Evolutionary conservation across 306 rosid species (phyloP), one percentile per base, ranked within the genome.

Genomic region (Dryas octopetala): DNA sequence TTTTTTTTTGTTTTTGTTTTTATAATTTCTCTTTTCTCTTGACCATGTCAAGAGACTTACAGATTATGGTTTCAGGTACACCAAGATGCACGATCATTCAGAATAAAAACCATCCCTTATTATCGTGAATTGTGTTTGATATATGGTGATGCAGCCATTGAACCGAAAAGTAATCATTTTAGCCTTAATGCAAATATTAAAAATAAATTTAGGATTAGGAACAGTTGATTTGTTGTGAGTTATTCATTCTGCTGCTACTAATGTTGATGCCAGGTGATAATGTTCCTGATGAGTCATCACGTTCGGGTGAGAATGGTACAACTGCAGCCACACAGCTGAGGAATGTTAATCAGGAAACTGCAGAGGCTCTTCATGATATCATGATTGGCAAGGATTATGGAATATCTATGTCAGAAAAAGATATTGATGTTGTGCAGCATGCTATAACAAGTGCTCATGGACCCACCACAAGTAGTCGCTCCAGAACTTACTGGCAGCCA

Each of bases 401-500:
- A 78, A 76, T 84, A 71, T 40, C 87, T 26, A 69, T 80, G 5
- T 14, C 68, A 38, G 91, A 83, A 70, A 79, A 74, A 58, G 83
- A 51, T 23, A 50, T 43, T 15, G 51, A 71, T 71, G 85, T 78
- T 80, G 61, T 66, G 54, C 74, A 59, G 50, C 89, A 61, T 23
- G 68, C 82, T 71, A 12, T 48, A 11, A 53, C 73, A 5, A 85
- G 75, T 52, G 75, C 73, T 77, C 68, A 76, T 50, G 49, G 77
- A 65, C 50, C 75, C 74, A 66, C 84, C 3, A 14, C 70, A 26
- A 59, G 70, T 59, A 71, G 60, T 79, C 86, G 92, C 44, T 78
- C 88, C 58, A 85, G 91, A 78, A 91, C 95, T 49, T 83, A 80
- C 77, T 91, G 97, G 97, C 94, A 85, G 80, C 95, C 88, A 9